These are phyloP conservation scores for Marasmius oreades DNA, from an alignment of 1,284 basidiomycete species.

Conservation along the genomic window DNA sequence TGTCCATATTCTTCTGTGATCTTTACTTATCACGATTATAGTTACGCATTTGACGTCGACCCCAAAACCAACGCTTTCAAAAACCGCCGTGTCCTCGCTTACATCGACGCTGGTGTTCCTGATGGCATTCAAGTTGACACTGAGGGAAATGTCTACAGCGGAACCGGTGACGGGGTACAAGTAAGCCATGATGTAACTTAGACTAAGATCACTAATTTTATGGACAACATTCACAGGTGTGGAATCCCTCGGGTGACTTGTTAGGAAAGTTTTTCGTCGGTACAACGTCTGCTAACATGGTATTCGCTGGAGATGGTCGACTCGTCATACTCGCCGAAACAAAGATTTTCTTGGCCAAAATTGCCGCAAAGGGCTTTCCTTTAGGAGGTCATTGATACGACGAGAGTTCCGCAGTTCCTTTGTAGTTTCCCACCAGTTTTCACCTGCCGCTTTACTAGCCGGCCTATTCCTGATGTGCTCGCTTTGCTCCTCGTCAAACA, in stretches of 20 bases:
- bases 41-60: conserved; percentile 73
- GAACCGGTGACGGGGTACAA: conserved; percentile 65
- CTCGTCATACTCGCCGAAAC: conserved; percentile 71
- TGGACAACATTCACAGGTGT: conserved; percentile 43
- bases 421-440: no score
- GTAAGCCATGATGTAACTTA: not conserved
- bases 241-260: conserved; percentile 57
- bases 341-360: conserved; percentile 58
- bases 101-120: conserved; percentile 60
- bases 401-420: not conserved
- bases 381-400: conserved; percentile 4
- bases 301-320: conserved; percentile 61
- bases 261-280: conserved; percentile 76
- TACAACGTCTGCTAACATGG: conserved; percentile 56
- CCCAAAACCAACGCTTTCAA: conserved; percentile 49
- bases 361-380: conserved; percentile 33
- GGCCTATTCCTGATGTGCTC: no score
- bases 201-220: conserved; percentile 16
- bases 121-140: conserved; percentile 72
- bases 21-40: conserved; percentile 22
- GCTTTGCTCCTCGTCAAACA: no score
- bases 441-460: no score
- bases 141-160: conserved; percentile 66
- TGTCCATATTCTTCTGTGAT: not conserved
- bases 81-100: conserved; percentile 73